Evolutionary conservation across 352 stramenopile species (phyloP).

Genomic region (Globisporangium barbulae): DNA sequence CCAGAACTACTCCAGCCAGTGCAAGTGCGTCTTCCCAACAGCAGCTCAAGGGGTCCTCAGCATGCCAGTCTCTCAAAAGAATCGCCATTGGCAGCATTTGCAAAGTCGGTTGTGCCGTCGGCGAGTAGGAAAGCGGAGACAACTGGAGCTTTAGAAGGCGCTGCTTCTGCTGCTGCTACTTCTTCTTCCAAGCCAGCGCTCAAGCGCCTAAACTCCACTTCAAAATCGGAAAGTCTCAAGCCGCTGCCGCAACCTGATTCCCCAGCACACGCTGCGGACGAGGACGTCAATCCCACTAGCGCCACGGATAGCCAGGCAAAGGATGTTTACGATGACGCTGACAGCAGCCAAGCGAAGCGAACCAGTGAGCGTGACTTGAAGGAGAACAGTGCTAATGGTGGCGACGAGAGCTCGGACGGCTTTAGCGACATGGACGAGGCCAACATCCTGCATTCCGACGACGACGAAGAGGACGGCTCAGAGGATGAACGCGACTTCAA

Average conservation of each 20-base stretch:
- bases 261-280: background rate
- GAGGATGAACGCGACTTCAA: background rate
- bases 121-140: background rate
- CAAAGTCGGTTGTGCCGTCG: constrained; percentile 1
- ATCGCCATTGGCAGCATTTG: constrained; percentile 4
- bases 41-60: background rate
- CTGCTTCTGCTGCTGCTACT: background rate
- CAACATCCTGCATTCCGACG: constrained; percentile 1
- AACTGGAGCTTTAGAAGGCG: background rate
- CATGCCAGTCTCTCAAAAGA: background rate
- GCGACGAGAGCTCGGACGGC: background rate
- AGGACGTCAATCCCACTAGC: background rate
- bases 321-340: background rate
- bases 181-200: background rate
- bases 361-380: background rate
- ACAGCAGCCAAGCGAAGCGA: background rate
- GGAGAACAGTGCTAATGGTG: background rate
- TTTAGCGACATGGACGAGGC: constrained; percentile 10
- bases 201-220: background rate
- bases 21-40: background rate
- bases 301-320: background rate
- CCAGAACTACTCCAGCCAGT: background rate
- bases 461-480: background rate
- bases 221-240: background rate
- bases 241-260: background rate